These are phyloP conservation scores for Coemansia sp. DNA, from an alignment of 192 early-diverging fungal genomes.

Conservation along the genomic window DNA sequence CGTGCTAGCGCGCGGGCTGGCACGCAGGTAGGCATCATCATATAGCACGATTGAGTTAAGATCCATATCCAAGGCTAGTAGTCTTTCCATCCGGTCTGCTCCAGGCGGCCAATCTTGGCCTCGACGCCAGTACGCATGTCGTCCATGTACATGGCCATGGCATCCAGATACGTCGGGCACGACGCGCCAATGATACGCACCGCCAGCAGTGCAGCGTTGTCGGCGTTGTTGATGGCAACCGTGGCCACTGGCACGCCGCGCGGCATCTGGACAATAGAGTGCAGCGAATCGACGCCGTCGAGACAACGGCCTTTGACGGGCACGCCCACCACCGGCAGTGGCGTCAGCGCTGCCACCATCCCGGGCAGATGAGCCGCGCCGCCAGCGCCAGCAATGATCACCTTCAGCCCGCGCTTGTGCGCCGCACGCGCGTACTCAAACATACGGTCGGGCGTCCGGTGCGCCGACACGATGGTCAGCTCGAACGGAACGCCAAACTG, in stretches of 20 bases:
- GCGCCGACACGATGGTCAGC: conserved; percentile 94
- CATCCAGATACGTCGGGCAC: conserved; percentile 66
- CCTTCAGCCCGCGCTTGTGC: conserved; percentile 84
- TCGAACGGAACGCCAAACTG: conserved; percentile 93
- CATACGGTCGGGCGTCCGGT: conserved; percentile 92
- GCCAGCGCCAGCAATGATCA: conserved; percentile 97
- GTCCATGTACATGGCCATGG: conserved; percentile 74
- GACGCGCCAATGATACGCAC: conserved; percentile 83
- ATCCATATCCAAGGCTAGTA: conserved; percentile 45
- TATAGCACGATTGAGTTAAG: background rate
- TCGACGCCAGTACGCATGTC: conserved; percentile 84
- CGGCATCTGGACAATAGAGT: conserved; percentile 99
- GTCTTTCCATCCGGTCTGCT: conserved; percentile 74
- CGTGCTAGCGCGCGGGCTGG: too few species aligned
- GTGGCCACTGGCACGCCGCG: conserved; percentile 98
- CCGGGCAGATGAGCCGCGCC: conserved; percentile 98
- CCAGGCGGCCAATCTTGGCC: conserved; percentile 77
- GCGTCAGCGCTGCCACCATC: conserved; percentile 97
- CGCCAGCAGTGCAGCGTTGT: conserved; percentile 92
- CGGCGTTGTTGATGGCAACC: conserved; percentile 97
- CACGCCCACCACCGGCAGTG: conserved; percentile 96
- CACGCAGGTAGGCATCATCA: too few species aligned
- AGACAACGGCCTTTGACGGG: conserved; percentile 88
- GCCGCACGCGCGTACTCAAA: conserved; percentile 86
- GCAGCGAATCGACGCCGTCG: conserved; percentile 94